These are phyloP conservation scores for Pythium periplocum DNA, from an alignment of 352 stramenopile species.

Conservation along the genomic window DNA sequence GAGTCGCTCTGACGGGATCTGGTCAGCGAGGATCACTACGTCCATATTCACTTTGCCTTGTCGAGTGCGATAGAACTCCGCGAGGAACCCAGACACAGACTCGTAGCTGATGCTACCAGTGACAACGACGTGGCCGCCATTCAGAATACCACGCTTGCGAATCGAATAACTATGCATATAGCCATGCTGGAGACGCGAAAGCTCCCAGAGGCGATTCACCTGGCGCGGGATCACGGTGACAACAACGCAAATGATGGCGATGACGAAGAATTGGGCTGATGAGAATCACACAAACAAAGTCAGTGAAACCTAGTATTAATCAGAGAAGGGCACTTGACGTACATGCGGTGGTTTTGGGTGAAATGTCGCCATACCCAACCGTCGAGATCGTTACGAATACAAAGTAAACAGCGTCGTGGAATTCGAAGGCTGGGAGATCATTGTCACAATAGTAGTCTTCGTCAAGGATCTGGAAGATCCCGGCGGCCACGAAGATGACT, in stretches of 20 bases:
- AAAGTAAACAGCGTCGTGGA: constrained; percentile 64
- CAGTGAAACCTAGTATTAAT: not conserved
- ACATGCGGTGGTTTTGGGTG: constrained; percentile 39
- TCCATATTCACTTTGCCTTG: constrained; percentile 61
- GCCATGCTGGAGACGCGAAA: constrained; percentile 36
- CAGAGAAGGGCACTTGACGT: not conserved
- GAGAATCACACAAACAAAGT: not conserved
- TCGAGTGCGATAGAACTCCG: constrained; percentile 52
- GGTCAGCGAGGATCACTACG: constrained; percentile 40
- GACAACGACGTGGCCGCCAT: constrained; percentile 48
- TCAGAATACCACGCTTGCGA: constrained; percentile 27
- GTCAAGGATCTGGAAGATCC: constrained; percentile 52
- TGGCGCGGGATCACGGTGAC: constrained; percentile 56
- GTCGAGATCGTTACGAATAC: constrained; percentile 64
- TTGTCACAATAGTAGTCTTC: constrained; percentile 44
- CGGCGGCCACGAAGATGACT: constrained; percentile 52
- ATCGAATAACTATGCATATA: constrained; percentile 54
- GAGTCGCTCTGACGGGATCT: constrained; percentile 28
- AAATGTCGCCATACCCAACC: constrained; percentile 59
- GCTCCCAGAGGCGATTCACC: constrained; percentile 42
- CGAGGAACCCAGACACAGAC: constrained; percentile 41
- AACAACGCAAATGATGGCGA: constrained; percentile 49
- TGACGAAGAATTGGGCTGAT: constrained; percentile 52
- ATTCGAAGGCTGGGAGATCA: constrained; percentile 25
- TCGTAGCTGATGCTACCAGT: constrained; percentile 40